Conservation (phyloP, 139 green algal species). For the Picochlorum sp. region DNA sequence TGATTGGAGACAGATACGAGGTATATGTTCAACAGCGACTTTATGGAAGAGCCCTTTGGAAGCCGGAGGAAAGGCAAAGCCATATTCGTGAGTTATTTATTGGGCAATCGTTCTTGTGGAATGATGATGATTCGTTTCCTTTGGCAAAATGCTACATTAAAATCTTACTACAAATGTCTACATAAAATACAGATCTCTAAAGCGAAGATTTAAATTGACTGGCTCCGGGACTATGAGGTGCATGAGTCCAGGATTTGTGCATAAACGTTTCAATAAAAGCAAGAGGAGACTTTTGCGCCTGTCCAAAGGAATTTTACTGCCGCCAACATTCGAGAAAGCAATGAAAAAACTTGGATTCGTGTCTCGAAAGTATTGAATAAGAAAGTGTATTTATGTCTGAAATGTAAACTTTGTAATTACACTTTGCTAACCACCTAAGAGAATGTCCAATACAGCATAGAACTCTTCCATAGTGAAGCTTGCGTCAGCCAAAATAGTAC, state of each 20-base stretch:
- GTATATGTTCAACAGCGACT: no score
- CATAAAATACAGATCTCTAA: slow-evolving; percentile 41
- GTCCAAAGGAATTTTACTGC: slow-evolving; percentile 1
- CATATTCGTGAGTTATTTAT: background rate
- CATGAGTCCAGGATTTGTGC: slow-evolving; percentile 21
- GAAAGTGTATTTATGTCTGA: no score
- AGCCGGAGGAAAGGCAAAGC: background rate
- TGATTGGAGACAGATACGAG: no score
- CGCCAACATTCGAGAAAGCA: slow-evolving; percentile 16
- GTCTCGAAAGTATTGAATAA: slow-evolving; percentile 13
- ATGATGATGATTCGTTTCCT: no score
- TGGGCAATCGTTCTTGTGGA: background rate
- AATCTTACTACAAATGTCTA: no score
- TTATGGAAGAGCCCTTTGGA: background rate
- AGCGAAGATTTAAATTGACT: slow-evolving; percentile 32
- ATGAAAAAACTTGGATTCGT: slow-evolving; percentile 26
- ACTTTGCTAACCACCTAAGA: background rate
- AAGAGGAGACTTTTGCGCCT: slow-evolving; percentile 9
- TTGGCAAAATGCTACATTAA: no score
- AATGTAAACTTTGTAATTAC: no score
- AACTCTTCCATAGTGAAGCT: slow-evolving; percentile 27
- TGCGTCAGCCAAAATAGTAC: background rate
- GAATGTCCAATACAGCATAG: slow-evolving; percentile 19
- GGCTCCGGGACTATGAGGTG: slow-evolving; percentile 19
- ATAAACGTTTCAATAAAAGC: slow-evolving; percentile 35